A percentile compares a stretch with the other conserved stretches of the same genome.
phyloP scores from a whole-genome alignment of 164 flowering plant genomes.

The Dillenia suffruticosa region DNA sequence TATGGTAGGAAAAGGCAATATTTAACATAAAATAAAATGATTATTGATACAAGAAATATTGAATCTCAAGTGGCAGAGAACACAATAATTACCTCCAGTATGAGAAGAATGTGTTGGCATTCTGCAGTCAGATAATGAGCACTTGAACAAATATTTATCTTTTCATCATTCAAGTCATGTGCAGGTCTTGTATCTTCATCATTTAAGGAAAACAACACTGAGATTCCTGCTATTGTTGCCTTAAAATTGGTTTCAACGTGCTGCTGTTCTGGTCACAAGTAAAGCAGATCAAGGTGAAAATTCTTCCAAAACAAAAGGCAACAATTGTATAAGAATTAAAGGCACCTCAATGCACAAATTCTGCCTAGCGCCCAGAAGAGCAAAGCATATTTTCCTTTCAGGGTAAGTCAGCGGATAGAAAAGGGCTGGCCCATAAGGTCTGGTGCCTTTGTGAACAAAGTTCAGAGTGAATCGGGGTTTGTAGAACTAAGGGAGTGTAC shows the following conservation, averaged over 20 bases:
- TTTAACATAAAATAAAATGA: conserved; percentile 1
- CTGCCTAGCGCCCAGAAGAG: conserved; percentile 8
- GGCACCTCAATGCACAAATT: no score
- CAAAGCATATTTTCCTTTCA: conserved; percentile 9
- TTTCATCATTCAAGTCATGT: conserved; percentile 14
- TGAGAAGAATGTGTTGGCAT: conserved; percentile 38
- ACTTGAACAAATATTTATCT: conserved; percentile 16
- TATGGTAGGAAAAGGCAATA: conserved; percentile 6
- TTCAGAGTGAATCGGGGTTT: no score
- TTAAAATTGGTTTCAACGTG: conserved; percentile 67
- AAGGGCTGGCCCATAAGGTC: conserved; percentile 2
- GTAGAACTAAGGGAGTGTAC: no score
- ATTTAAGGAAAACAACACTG: conserved; percentile 51
- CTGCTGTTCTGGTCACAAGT: conserved; percentile 60
- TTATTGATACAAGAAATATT: neutral
- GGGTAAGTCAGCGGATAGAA: conserved; percentile 6
- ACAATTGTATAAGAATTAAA: no score
- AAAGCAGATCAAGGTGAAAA: conserved; percentile 2
- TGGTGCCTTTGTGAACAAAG: no score
- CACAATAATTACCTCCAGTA: conserved; percentile 58
- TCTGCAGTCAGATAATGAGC: conserved; percentile 50
- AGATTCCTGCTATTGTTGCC: conserved; percentile 56
- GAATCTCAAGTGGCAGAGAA: neutral
- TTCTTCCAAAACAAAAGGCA: no score
- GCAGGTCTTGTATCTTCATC: conserved; percentile 44